These are phyloP conservation scores for Aphanomyces invadans DNA, from an alignment of 352 stramenopile species.

Conservation along the genomic window DNA sequence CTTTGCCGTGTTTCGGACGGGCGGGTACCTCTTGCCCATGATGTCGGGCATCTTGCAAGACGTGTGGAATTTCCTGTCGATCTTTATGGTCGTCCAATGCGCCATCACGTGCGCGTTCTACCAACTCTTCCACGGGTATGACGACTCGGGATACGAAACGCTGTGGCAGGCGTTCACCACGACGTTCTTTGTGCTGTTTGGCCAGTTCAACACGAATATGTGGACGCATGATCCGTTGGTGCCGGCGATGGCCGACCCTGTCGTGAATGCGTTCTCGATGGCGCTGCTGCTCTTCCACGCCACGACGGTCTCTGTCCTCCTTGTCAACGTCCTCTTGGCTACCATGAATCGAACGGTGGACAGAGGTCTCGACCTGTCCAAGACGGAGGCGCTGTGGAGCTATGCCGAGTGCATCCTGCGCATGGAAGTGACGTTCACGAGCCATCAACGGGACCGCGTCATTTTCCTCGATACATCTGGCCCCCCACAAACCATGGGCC, in stretches of 20 bases:
- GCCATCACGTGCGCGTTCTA: conserved; percentile 12
- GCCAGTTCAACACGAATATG: conserved; percentile 13
- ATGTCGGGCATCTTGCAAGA: conserved; percentile 19
- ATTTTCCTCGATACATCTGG: conserved; percentile 7
- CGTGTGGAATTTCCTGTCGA: conserved; percentile 14
- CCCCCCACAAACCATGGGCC: not conserved
- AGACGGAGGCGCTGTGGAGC: conserved; percentile 18
- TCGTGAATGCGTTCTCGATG: not conserved
- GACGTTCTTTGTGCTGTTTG: conserved; percentile 22
- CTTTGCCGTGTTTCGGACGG: conserved; percentile 19
- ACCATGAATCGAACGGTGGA: conserved; percentile 24
- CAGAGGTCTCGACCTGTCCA: conserved; percentile 9
- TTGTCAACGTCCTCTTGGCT: conserved; percentile 20
- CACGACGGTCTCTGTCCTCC: conserved; percentile 1
- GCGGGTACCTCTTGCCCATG: conserved; percentile 18
- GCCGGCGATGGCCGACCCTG: not conserved
- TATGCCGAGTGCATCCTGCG: conserved; percentile 20
- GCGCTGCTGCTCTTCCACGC: conserved; percentile 9
- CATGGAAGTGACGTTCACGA: conserved; percentile 19
- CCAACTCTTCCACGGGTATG: conserved; percentile 11
- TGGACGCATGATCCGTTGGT: no score
- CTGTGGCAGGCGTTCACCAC: conserved; percentile 10
- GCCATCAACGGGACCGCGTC: not conserved
- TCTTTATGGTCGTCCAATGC: conserved; percentile 12
- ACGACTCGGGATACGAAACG: conserved; percentile 2